Conservation (phyloP, 2,329 filamentous ascomycete species). For the Chrysosporium queenslandicum region DNA sequence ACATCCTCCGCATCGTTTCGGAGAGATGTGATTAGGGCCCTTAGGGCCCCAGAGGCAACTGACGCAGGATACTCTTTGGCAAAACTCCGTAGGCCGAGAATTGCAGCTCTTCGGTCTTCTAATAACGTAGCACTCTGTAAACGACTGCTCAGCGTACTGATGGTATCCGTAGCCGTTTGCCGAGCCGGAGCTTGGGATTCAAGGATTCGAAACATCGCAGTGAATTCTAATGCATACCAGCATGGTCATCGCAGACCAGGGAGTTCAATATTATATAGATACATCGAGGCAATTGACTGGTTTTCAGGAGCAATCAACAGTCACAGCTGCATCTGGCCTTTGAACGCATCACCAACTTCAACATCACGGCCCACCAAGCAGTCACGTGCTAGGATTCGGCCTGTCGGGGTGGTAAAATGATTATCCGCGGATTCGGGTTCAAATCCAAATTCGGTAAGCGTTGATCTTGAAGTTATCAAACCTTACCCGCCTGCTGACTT, state of each 20-base stretch:
- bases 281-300: constrained; percentile 6
- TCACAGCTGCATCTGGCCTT: not conserved
- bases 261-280: constrained; percentile 5
- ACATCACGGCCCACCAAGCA: not conserved
- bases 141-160: constrained; percentile 76
- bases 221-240: constrained; percentile 25
- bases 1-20: constrained; percentile 86
- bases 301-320: not conserved
- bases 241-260: constrained; percentile 32
- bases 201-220: constrained; percentile 48
- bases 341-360: not conserved
- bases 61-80: constrained; percentile 94
- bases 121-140: constrained; percentile 82
- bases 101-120: constrained; percentile 87
- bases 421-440: not conserved
- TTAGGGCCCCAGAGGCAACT: constrained; percentile 83
- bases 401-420: not conserved
- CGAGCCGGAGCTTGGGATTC: constrained; percentile 73
- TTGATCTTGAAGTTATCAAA: constrained; percentile 3
- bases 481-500: not conserved
- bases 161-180: constrained; percentile 92
- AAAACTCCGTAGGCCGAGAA: constrained; percentile 86
- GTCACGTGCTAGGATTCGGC: too few relatives aligned
- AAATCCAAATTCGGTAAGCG: constrained; percentile 5
- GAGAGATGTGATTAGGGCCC: constrained; percentile 75